These are phyloP conservation scores for Cornus kousa DNA, from an alignment of 148 eudicot species.

Conservation along the genomic window DNA sequence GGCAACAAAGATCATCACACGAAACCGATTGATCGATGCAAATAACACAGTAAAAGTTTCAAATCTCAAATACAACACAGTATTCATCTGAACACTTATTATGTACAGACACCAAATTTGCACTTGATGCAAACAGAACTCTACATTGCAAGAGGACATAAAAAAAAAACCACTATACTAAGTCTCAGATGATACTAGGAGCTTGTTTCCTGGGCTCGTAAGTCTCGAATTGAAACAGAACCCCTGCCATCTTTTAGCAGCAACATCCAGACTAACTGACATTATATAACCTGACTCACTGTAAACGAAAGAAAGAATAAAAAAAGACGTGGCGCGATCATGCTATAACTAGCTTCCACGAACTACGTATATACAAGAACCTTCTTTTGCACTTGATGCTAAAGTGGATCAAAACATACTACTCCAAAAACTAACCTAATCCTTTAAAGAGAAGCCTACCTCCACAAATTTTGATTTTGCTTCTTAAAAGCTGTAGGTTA, in stretches of 20 bases:
- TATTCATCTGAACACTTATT: not conserved
- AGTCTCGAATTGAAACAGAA: not conserved
- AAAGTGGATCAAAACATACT: not conserved
- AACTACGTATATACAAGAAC: not conserved
- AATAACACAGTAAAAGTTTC: not conserved
- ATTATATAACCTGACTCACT: not conserved
- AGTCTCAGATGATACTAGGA: not conserved
- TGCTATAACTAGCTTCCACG: not conserved
- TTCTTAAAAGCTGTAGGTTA: not conserved
- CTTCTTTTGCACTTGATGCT: not conserved
- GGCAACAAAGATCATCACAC: too few relatives aligned
- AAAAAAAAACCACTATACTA: not conserved
- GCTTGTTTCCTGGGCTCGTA: not conserved
- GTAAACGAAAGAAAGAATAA: not conserved
- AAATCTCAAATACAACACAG: not conserved
- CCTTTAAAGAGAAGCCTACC: not conserved
- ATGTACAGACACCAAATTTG: slow-evolving; percentile 11
- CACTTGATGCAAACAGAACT: not conserved
- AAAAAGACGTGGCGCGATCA: too few relatives aligned
- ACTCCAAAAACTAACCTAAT: slow-evolving; percentile 1
- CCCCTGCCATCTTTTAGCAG: too few relatives aligned
- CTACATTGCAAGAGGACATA: not conserved
- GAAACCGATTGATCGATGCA: too few relatives aligned
- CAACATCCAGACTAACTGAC: slow-evolving; percentile 3
- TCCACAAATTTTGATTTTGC: not conserved